Base-by-base conservation (phyloP, 768 basidiomycete species). In the Hortiboletus flavorubellus region DNA sequence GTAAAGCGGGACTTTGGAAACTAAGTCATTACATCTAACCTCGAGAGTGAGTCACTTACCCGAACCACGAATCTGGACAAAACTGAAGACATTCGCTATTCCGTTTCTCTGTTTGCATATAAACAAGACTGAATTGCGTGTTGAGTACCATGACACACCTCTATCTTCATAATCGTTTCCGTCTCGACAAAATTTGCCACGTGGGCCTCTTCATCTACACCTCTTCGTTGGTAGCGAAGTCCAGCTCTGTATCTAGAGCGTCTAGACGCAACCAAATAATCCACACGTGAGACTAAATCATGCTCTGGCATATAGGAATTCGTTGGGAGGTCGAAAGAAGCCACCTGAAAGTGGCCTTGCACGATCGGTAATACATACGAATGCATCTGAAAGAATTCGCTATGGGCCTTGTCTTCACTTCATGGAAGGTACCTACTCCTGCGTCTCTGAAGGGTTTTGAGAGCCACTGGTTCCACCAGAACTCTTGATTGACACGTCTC, bases 141-240 rank as follows among this genome's bases (percentile, higher is more conserved):
- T 14, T 14, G 21, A 58, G 16, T 26, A 15, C 5, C 18, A 14
- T 11, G 46, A 62, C 79, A 38, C 55, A 92, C 93, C 78, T 89
- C 82, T 11, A 95, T 82, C 41, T 85, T 78, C 77, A 91, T 83
- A 49, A 96, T 85, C 3, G 91, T 88, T 73, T 98, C 95, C 0
- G 93, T 93, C 72, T 98, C 93, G 2, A 98, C 93, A 66, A 98
- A 94, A 72, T 98, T 98, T 1, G 93, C 95, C 4, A 94, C 95
- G 66, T 91, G 81, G 6, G 93, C 92, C 55, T 91, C 86, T 59
- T 95, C 92, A 64, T 98, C 95, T 49, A 98, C 84, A 2, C 97
- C 97, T 63, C 97, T 78, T 41, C 97, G 81, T 70, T 98, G 97
- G 72, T 96, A 99, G 42, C 97, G 79, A 61, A 98, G 75, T 1